Conservation (phyloP, 129 eudicot species). For the Heracleum sosnowskyi region DNA sequence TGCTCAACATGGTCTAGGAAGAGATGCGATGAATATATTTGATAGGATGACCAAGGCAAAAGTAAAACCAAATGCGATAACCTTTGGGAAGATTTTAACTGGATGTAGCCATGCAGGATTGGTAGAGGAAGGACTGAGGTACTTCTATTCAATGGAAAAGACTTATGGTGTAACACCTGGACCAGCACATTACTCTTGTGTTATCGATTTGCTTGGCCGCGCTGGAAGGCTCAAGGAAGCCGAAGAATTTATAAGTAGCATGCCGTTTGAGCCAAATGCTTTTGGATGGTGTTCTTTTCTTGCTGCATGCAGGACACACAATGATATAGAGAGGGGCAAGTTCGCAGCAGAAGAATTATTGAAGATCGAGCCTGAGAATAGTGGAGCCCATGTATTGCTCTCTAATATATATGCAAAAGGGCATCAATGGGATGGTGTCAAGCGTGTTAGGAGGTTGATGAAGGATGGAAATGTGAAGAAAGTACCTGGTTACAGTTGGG, state of each 20-base stretch:
- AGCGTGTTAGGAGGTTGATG: slow-evolving; percentile 34
- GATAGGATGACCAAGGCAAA: slow-evolving; percentile 19
- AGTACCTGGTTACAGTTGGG: slow-evolving; percentile 44
- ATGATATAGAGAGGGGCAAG: slow-evolving; percentile 36
- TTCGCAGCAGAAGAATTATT: slow-evolving; percentile 33
- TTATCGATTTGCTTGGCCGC: slow-evolving; percentile 39
- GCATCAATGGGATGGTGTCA: slow-evolving; percentile 36
- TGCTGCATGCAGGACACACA: slow-evolving; percentile 33
- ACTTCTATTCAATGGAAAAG: slow-evolving; percentile 36
- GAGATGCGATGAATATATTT: slow-evolving; percentile 23
- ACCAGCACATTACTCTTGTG: slow-evolving; percentile 44
- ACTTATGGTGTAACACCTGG: slow-evolving; percentile 28
- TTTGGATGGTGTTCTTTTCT: slow-evolving; percentile 46
- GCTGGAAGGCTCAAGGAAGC: slow-evolving; percentile 47
- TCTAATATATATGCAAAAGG: slow-evolving; percentile 44
- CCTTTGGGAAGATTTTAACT: slow-evolving; percentile 33
- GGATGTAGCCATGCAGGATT: slow-evolving; percentile 45
- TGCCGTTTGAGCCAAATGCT: slow-evolving; percentile 45
- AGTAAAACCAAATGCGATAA: slow-evolving; percentile 35
- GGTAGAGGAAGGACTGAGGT: slow-evolving; percentile 29
- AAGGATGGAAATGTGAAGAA: slow-evolving; percentile 38
- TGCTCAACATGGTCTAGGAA: slow-evolving; percentile 41
- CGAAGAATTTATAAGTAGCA: slow-evolving; percentile 26
- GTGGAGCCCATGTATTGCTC: slow-evolving; percentile 43
- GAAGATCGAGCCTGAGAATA: slow-evolving; percentile 36